Evolutionary conservation across 352 stramenopile genomes (phyloP).

Genomic region (Thraustochytrium striatum): DNA sequence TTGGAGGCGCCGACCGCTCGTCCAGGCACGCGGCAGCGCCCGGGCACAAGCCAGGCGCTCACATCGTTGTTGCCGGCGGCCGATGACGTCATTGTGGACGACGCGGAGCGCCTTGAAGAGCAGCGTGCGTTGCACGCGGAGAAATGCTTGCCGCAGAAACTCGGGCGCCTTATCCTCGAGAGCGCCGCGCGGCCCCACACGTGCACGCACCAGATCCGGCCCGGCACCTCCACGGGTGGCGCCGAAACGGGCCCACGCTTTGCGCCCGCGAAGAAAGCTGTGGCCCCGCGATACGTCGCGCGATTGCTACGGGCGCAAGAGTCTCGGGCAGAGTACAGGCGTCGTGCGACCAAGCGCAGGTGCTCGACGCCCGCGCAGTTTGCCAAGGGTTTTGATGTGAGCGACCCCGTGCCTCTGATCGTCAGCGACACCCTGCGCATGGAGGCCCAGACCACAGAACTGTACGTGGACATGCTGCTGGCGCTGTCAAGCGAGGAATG

Average conservation of each 20-base stretch:
- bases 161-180: conserved; percentile 27
- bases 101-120: too few relatives aligned
- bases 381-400: conserved; percentile 11
- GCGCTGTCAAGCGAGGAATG: conserved; percentile 32
- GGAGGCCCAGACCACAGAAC: not conserved
- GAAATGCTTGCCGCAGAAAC: conserved; percentile 15
- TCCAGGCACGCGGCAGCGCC: too few relatives aligned
- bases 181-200: conserved; percentile 40
- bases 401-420: conserved; percentile 38
- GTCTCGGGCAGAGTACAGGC: not conserved
- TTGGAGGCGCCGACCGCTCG: too few relatives aligned
- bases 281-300: conserved; percentile 29
- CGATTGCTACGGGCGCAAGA: not conserved
- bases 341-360: not conserved
- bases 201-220: conserved; percentile 1
- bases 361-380: conserved; percentile 30
- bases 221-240: not conserved
- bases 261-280: too few relatives aligned
- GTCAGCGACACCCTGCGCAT: conserved; percentile 47
- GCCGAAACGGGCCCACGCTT: not conserved
- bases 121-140: not conserved
- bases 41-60: too few relatives aligned
- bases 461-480: conserved; percentile 48
- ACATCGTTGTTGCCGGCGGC: too few relatives aligned
- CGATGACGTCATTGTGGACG: too few relatives aligned